A percentile compares a stretch with the other conserved stretches of the same genome.
Evolutionary conservation across 75 land plant genomes (phyloP).

Genomic region (Cryptomeria japonica): DNA sequence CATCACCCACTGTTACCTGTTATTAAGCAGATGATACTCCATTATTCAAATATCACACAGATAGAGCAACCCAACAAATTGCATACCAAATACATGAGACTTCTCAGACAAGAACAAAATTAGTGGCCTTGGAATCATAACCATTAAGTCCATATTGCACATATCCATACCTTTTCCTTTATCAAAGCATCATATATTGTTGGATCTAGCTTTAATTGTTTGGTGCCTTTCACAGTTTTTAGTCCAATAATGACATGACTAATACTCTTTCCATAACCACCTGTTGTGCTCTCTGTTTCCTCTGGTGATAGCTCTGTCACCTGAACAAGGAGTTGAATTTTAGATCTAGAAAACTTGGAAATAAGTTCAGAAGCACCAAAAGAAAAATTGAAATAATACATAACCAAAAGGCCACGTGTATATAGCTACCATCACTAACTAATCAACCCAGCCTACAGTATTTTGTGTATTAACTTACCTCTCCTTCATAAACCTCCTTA

Average conservation of each 20-base stretch:
- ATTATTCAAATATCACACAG: background rate
- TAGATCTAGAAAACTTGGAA: background rate
- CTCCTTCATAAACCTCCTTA: conserved; percentile 99
- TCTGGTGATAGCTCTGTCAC: conserved; percentile 99
- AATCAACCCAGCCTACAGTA: background rate
- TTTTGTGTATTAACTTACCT: conserved; percentile 49
- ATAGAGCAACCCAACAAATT: background rate
- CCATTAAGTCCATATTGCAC: background rate
- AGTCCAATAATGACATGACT: conserved; percentile 95
- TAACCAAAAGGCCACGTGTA: background rate
- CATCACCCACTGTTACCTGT: conserved; percentile 98
- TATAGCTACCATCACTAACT: background rate
- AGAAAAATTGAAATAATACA: background rate
- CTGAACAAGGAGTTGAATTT: conserved; percentile 25
- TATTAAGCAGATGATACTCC: background rate
- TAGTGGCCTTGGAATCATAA: background rate
- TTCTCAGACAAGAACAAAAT: background rate
- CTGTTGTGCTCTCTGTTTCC: conserved; percentile 89
- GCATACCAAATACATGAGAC: background rate
- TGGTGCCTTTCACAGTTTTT: conserved; percentile 96
- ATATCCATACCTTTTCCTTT: conserved; percentile 77
- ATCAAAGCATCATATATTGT: conserved; percentile 97
- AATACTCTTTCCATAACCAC: conserved; percentile 97
- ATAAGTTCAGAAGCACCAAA: background rate
- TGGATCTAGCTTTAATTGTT: conserved; percentile 95